Conservation (phyloP, 2,329 filamentous ascomycete genomes). For the Zymoseptoria tritici region DNA sequence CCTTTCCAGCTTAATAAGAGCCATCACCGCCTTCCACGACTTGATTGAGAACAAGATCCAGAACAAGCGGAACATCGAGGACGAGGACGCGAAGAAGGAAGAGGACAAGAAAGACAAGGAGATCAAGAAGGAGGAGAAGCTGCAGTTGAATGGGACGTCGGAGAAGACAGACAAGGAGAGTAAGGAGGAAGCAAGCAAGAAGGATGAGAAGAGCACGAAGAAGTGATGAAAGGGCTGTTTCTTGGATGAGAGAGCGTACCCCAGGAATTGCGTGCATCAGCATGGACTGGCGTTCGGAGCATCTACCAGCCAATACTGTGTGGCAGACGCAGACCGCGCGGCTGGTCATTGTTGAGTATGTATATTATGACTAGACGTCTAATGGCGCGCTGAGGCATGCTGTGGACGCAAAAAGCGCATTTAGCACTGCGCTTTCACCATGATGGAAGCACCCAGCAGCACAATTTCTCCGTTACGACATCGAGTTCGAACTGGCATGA, state of each 20-base stretch:
- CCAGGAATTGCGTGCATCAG: constrained; percentile 40
- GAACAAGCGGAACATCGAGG: constrained; percentile 93
- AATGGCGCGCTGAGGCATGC: neutral
- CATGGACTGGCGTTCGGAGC: constrained; percentile 19
- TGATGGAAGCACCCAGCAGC: neutral
- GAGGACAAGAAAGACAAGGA: constrained; percentile 47
- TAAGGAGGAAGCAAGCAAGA: constrained; percentile 47
- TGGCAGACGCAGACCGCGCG: constrained; percentile 1
- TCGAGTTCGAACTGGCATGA: neutral
- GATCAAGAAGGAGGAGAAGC: constrained; percentile 57
- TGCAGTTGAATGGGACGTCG: constrained; percentile 50
- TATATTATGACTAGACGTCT: constrained; percentile 13
- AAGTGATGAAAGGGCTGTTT: constrained; percentile 36
- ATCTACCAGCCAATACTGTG: constrained; percentile 9
- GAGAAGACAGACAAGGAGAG: constrained; percentile 42
- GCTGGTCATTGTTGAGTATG: constrained; percentile 13
- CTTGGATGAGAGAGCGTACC: constrained; percentile 19
- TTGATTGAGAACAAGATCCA: constrained; percentile 99
- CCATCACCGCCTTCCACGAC: constrained; percentile 98
- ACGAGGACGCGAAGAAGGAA: constrained; percentile 77
- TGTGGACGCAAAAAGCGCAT: constrained; percentile 1
- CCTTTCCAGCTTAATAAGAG: constrained; percentile 88
- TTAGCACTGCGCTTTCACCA: neutral
- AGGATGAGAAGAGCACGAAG: constrained; percentile 50
- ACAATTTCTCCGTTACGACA: neutral